Conservation (phyloP, 345 rosid species). For the Raphanus sativus region DNA sequence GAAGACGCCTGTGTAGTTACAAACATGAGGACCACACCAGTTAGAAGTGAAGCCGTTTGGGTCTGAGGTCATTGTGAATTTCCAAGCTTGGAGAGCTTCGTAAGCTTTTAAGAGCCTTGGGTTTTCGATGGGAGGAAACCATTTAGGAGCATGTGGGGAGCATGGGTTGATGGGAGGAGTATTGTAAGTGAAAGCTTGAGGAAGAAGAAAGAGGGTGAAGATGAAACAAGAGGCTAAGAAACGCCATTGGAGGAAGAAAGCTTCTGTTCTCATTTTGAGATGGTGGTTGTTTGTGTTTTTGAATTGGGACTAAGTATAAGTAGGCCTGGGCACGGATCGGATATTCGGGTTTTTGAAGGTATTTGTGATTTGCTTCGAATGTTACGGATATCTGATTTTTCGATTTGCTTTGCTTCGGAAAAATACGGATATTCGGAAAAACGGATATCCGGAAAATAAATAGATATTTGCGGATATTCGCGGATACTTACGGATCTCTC, state of each 20-base stretch:
- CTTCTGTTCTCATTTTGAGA: conserved; percentile 23
- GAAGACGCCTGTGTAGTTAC: conserved; percentile 81
- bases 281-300: conserved; percentile 10
- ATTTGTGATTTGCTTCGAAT: too few species aligned
- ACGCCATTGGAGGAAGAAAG: conserved; percentile 24
- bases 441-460: too few species aligned
- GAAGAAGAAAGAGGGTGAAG: conserved; percentile 17
- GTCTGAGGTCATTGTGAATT: conserved; percentile 62
- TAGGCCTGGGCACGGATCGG: too few species aligned
- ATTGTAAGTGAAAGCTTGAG: conserved; percentile 29
- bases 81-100: conserved; percentile 77
- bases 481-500: too few species aligned
- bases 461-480: too few species aligned
- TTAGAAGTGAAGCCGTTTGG: conserved; percentile 60
- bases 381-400: too few species aligned
- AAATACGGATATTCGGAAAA: too few species aligned
- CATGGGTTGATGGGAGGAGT: conserved; percentile 29
- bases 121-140: conserved; percentile 42
- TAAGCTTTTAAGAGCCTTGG: conserved; percentile 70
- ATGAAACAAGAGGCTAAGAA: conserved; percentile 8
- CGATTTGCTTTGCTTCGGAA: too few species aligned
- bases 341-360: too few species aligned
- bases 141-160: conserved; percentile 5
- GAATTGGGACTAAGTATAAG: conserved; percentile 10
- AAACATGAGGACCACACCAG: conserved; percentile 81